These are phyloP conservation scores for Ganoderma meredithae DNA, from an alignment of 1,284 basidiomycete genomes.

Conservation along the genomic window DNA sequence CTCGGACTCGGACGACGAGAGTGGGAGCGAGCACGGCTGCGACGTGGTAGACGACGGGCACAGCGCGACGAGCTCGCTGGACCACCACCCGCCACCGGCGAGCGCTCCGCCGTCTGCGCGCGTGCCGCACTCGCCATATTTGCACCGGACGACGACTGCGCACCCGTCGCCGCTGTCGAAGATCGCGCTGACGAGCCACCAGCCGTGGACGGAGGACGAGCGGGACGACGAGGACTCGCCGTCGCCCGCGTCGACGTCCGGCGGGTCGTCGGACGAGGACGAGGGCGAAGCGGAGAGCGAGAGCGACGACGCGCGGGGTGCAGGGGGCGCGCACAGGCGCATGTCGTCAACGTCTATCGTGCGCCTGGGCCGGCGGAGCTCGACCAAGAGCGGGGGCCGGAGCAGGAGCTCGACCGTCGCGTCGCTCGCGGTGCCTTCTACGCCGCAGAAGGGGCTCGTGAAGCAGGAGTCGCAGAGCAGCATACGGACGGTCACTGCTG, in stretches of 20 bases:
- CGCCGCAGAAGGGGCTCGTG: slow-evolving; percentile 36
- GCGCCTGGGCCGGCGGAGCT: slow-evolving; percentile 28
- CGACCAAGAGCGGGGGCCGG: slow-evolving; percentile 40
- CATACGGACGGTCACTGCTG: slow-evolving; percentile 69
- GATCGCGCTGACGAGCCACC: slow-evolving; percentile 51
- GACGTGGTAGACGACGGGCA: slow-evolving; percentile 43
- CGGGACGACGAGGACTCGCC: slow-evolving; percentile 52
- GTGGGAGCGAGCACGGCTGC: slow-evolving; percentile 46
- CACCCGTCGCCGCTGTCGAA: slow-evolving; percentile 71
- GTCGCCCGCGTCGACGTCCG: slow-evolving; percentile 55
- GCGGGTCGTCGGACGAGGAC: slow-evolving; percentile 13
- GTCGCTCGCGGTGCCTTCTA: slow-evolving; percentile 50
- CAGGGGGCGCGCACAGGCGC: neutral
- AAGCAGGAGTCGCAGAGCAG: slow-evolving; percentile 69
- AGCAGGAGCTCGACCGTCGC: slow-evolving; percentile 70
- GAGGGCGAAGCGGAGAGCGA: slow-evolving; percentile 11
- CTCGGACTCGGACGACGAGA: slow-evolving; percentile 67
- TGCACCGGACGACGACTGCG: slow-evolving; percentile 45
- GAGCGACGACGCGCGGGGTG: slow-evolving; percentile 10
- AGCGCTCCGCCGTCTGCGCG: slow-evolving; percentile 22
- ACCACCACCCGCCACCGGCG: slow-evolving; percentile 13
- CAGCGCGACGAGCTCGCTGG: neutral
- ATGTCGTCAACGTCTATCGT: slow-evolving; percentile 11
- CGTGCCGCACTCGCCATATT: slow-evolving; percentile 43
- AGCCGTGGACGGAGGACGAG: slow-evolving; percentile 58